A percentile compares a stretch with the other conserved stretches of the same genome.
Conservation (phyloP, 345 rosid genomes). For the Pistacia atlantica region DNA sequence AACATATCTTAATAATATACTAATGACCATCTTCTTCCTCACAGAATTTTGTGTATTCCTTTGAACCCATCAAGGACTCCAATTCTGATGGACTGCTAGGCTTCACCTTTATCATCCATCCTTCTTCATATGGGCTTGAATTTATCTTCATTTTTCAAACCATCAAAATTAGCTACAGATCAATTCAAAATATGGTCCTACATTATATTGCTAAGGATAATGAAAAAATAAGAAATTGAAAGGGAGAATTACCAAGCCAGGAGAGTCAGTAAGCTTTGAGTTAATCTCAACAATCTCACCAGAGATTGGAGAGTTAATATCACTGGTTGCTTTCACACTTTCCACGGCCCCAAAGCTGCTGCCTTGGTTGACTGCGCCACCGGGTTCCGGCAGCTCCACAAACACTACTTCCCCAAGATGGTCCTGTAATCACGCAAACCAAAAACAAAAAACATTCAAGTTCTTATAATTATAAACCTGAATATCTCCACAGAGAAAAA, state of each 20-base stretch:
- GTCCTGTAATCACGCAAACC: conserved; percentile 41
- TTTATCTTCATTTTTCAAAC: conserved; percentile 52
- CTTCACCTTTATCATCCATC: conserved; percentile 98
- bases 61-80: conserved; percentile 73
- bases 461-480: too few species aligned
- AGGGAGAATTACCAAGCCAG: conserved; percentile 63
- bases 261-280: conserved; percentile 64
- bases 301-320: conserved; percentile 81
- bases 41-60: conserved; percentile 83
- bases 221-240: background rate
- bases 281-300: conserved; percentile 86
- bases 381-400: conserved; percentile 79
- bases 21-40: conserved; percentile 96
- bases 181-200: too few species aligned
- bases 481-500: background rate
- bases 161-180: background rate
- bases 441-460: background rate
- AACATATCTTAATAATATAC: conserved; percentile 8
- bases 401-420: conserved; percentile 97
- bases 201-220: background rate
- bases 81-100: conserved; percentile 77
- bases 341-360: conserved; percentile 87
- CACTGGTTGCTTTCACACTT: conserved; percentile 97
- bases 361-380: conserved; percentile 53
- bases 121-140: conserved; percentile 84